Base-by-base conservation (phyloP, 768 basidiomycete species). In the Suillus hirtellus region DNA sequence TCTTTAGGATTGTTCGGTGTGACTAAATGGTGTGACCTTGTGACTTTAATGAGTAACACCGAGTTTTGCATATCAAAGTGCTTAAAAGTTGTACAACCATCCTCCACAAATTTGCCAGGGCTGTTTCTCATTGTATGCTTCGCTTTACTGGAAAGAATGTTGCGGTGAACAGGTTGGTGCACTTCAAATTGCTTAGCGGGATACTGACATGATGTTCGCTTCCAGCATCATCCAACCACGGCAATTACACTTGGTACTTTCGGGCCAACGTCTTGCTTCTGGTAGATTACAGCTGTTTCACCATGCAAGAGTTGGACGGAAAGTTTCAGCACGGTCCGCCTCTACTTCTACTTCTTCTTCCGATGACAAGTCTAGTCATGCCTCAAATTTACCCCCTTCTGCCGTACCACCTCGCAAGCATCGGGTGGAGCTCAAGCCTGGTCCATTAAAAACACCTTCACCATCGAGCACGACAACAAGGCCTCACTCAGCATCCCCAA, bases 401-500 rank as follows among this genome's bases (percentile, higher is more conserved):
- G 66, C 60, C 64, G 62, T 63, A 64, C 60, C 72, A 5, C 46
- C 68, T 60, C 69, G 72, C 7, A 81, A 78, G 62, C 73, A 71
- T 52, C 83, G 86, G 72, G 75, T 89, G 58, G 86, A 89, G 63
- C 77, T 90, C 17, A 83, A 85, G 27, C 90, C 90, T 1, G 85
- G 78, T 2, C 90, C 89, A 34, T 75, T 89, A 56, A 86, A 85
- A 63, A 77, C 76, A 0, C 69, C 74, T 52, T 62, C 75, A 14
- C 66, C 74, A 71, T 49, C 47, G 66, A 47, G 56, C 55, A 35
- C 68, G 63, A 40, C 70, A 60, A 54, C 71, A 65, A 12, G 53
- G 27, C 17, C 67, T 54, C 17, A 78, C 66, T 38, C 72, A 69
- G 4, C 66, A 75, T 47, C 66, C 72, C 1, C 60, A 77, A 24